Conservation (phyloP, 148 eudicot species). For the Amaranthus palmeri region DNA sequence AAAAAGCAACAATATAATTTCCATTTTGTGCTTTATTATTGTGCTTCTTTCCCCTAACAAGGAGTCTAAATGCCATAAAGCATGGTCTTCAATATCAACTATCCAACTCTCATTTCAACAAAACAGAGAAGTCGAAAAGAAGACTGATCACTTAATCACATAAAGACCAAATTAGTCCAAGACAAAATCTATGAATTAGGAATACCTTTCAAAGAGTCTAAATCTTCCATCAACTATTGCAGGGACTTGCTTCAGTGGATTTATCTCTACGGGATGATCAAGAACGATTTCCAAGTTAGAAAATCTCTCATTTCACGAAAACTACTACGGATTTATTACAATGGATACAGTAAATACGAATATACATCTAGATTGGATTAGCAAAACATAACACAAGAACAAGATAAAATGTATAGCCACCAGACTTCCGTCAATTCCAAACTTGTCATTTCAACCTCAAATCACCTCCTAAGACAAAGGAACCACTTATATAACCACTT, state of each 20-base stretch:
- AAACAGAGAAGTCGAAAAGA: background rate
- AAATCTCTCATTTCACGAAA: background rate
- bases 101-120: background rate
- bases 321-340: background rate
- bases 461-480: background rate
- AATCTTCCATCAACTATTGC: slow-evolving; percentile 78
- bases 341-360: background rate
- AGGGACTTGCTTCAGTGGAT: slow-evolving; percentile 71
- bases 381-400: background rate
- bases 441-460: background rate
- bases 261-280: slow-evolving; percentile 45
- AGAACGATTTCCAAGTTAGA: slow-evolving; percentile 6
- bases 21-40: no score
- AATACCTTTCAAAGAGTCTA: slow-evolving; percentile 83
- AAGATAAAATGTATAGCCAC: no score
- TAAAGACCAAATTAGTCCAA: background rate
- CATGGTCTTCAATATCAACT: no score
- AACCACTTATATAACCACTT: background rate
- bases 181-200: background rate
- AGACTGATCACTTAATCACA: background rate
- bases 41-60: no score
- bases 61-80: no score
- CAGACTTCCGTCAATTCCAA: background rate
- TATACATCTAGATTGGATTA: background rate
- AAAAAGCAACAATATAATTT: no score